Conservation (phyloP, 2,329 filamentous ascomycete genomes). For the Fusarium continuum region DNA sequence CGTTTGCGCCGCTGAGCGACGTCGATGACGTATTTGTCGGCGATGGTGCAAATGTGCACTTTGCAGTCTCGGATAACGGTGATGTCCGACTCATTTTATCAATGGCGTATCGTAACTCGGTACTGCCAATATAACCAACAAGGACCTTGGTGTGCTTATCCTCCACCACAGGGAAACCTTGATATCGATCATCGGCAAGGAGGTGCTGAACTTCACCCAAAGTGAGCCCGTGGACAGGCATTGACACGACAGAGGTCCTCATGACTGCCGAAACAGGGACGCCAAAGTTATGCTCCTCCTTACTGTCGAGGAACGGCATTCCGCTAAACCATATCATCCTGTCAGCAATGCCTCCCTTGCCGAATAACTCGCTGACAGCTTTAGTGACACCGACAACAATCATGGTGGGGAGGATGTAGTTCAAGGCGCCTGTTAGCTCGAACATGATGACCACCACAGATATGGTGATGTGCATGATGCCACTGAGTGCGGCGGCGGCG, state of each 20-base stretch:
- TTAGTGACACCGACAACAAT: conserved; percentile 98
- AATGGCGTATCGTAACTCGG: conserved; percentile 90
- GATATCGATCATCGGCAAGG: conserved; percentile 80
- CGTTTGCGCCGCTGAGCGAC: conserved; percentile 44
- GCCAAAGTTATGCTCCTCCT: conserved; percentile 96
- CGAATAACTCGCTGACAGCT: conserved; percentile 87
- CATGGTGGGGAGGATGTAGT: conserved; percentile 98
- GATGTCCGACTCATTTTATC: conserved; percentile 78
- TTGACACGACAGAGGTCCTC: conserved; percentile 77
- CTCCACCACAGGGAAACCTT: conserved; percentile 93
- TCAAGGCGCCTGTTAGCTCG: conserved; percentile 94
- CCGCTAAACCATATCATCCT: conserved; percentile 99
- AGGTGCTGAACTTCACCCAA: conserved; percentile 81
- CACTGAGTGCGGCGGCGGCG: conserved; percentile 88
- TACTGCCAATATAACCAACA: conserved; percentile 91
- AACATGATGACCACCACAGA: conserved; percentile 99
- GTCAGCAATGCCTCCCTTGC: conserved; percentile 96
- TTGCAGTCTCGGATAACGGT: conserved; percentile 71
- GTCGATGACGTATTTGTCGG: conserved; percentile 43
- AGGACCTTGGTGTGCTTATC: conserved; percentile 75
- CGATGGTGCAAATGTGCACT: conserved; percentile 75
- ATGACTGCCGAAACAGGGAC: conserved; percentile 92
- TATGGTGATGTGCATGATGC: conserved; percentile 98
- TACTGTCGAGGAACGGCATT: conserved; percentile 95
- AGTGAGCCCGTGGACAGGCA: conserved; percentile 78